Percentiles rank a stretch among this genome's conserved stretches.
Conservation (phyloP, 352 stramenopile genomes). For the Phytophthora sojae region DNA sequence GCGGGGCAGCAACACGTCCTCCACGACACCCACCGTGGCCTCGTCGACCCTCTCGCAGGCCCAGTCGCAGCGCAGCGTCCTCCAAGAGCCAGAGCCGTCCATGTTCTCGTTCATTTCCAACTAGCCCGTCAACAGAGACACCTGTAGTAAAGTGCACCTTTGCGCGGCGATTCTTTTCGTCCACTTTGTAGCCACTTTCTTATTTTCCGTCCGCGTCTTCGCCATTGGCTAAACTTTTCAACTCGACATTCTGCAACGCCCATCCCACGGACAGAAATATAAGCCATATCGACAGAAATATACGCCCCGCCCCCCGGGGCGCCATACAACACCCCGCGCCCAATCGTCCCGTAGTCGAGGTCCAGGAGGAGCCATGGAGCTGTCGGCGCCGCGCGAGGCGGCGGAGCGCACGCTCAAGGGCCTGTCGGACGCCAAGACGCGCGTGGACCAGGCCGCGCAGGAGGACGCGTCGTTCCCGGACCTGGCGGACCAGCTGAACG, state of each 20-base stretch:
- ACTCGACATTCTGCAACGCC: background rate
- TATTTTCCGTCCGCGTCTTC: background rate
- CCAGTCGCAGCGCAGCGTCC: conserved; percentile 28
- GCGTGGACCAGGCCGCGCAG: conserved; percentile 74
- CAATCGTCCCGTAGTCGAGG: conserved; percentile 14
- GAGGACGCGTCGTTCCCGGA: conserved; percentile 84
- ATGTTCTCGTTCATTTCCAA: conserved; percentile 76
- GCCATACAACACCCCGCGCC: background rate
- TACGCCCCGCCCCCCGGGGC: background rate
- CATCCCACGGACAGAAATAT: too few relatives aligned
- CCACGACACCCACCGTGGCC: conserved; percentile 38
- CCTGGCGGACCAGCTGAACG: conserved; percentile 80
- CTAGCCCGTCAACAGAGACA: conserved; percentile 4
- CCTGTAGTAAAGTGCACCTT: conserved; percentile 2
- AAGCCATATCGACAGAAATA: background rate
- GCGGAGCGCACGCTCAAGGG: conserved; percentile 67
- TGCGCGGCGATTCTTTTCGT: too few relatives aligned
- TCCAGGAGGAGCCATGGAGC: conserved; percentile 24
- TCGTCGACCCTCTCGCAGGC: conserved; percentile 36
- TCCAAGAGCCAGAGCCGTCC: conserved; percentile 44
- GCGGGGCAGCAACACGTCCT: conserved; percentile 38
- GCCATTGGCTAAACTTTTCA: background rate
- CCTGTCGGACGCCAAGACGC: conserved; percentile 72
- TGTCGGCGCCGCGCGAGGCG: conserved; percentile 30
- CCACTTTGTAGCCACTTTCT: background rate